phyloP scores from a whole-genome alignment of 768 basidiomycete species.

The Omphalotus guepiniiformis region DNA sequence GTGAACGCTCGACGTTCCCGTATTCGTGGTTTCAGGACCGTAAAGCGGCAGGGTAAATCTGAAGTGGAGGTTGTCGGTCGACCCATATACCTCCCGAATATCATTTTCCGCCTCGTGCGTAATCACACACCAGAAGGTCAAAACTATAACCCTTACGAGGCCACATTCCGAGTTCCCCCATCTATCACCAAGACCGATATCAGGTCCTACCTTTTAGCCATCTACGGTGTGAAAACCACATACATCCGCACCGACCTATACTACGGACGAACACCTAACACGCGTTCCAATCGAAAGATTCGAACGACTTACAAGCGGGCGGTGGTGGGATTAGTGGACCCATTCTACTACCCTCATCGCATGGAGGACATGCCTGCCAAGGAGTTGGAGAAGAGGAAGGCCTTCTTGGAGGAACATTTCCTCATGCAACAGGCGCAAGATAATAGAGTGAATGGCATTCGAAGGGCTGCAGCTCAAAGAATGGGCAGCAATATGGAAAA shows the following conservation, averaged over 20 bases:
- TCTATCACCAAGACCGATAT: constrained; percentile 91
- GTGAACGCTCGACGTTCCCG: constrained; percentile 58
- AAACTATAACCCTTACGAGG: constrained; percentile 92
- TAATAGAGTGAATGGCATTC: background rate
- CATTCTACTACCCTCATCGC: constrained; percentile 88
- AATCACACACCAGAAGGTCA: constrained; percentile 74
- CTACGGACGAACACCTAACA: constrained; percentile 45
- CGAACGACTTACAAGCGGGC: constrained; percentile 83
- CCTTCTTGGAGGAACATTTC: constrained; percentile 3
- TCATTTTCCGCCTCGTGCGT: constrained; percentile 75
- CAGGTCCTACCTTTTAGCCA: constrained; percentile 74
- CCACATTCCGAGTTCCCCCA: constrained; percentile 89
- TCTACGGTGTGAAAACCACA: constrained; percentile 87
- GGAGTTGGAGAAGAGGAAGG: background rate
- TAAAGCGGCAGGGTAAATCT: constrained; percentile 33
- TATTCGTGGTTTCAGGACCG: constrained; percentile 58
- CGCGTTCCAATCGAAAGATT: constrained; percentile 28
- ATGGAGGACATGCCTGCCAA: constrained; percentile 62
- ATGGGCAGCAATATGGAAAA: background rate
- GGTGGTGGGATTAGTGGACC: constrained; percentile 85
- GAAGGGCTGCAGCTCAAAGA: background rate
- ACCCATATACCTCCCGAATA: constrained; percentile 86
- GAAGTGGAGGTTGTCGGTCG: constrained; percentile 66
- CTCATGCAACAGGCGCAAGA: background rate
- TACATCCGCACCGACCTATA: constrained; percentile 97